Base-by-base conservation (phyloP, 352 stramenopile genomes). In the Blastocystis sp. region DNA sequence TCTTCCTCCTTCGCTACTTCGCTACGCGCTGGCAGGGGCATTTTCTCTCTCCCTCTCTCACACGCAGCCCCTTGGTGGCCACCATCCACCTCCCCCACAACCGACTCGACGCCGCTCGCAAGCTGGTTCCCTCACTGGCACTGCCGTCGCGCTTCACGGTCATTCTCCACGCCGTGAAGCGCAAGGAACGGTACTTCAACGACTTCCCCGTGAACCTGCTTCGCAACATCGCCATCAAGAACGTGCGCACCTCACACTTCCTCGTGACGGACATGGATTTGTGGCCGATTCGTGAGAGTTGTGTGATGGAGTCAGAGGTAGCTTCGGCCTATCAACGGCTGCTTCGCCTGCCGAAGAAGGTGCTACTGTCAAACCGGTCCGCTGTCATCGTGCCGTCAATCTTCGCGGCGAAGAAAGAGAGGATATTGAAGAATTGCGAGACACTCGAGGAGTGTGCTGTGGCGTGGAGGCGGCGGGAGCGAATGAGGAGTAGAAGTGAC, bases 201-300 rank as follows among this genome's bases (percentile, higher is more conserved):
- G 45, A 89, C 40, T 89, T 87, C 42, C 87, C 87, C 28, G 63
- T 89, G 3, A 89, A 89, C 63, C 61, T 64, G 11, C 60, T 89
- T 21, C 76, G 87, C 1, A 89, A 89, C 62, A 71, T 89, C 62
- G 87, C 76, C 9, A 89, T 89, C 76, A 19, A 62, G 14, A 62
- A 88, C 52, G 64, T 89, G 11, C n/a, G 19, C 42, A 89, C 87
- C 19, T 68, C 87, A 7, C 87, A 89, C 45, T 89, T 89, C 77
- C 64, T 88, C 6, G 60, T 89, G 43, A 48, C 81, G 10, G 87
- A 89, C 45, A 89, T 89, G 87, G 87, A 89, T 28, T 52, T 89
- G 21, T 89, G 87, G 87, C 87, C 87, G 2, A 62, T 14, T 59
- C n/a, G 78, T 88, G 34, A 14, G 6, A n/a, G 3, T 11, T 0